phyloP scores from a whole-genome alignment of 1,139 yeast genomes.

The Lodderomyces elongisporus region DNA sequence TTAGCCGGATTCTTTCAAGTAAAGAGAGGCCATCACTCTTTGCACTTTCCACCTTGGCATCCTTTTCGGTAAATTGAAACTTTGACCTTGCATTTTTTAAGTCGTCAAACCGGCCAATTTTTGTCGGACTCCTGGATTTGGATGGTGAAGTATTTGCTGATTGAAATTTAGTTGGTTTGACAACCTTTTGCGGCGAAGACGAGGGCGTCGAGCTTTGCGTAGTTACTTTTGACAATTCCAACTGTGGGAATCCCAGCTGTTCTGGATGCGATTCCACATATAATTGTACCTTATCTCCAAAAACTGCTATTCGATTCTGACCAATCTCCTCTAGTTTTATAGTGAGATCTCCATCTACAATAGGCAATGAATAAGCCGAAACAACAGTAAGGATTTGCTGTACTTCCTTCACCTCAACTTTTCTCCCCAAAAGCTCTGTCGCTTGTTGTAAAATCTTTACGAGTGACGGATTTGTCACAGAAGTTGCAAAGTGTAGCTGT shows the following conservation, averaged over 20 bases:
- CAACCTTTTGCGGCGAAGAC: constrained; percentile 19
- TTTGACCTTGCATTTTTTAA: constrained; percentile 29
- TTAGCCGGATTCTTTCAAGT: constrained; percentile 37
- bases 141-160: constrained; percentile 11
- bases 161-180: constrained; percentile 19
- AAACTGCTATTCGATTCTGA: neutral
- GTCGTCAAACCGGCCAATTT: constrained; percentile 9
- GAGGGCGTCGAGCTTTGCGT: neutral
- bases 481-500: constrained; percentile 23
- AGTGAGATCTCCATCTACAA: constrained; percentile 6
- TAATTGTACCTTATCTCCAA: too few species aligned
- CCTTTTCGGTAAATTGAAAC: constrained; percentile 25
- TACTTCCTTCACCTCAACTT: constrained; percentile 16
- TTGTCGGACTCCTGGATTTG: too few species aligned
- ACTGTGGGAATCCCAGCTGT: neutral
- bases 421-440: constrained; percentile 14
- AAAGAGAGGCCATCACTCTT: constrained; percentile 32
- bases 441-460: constrained; percentile 18
- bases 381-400: constrained; percentile 17
- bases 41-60: constrained; percentile 18
- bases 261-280: constrained; percentile 9
- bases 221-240: neutral
- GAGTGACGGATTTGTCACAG: constrained; percentile 21
- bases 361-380: constrained; percentile 14
- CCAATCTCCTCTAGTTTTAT: neutral